Conservation (phyloP, 148 eudicot species). For the Camellia japonica region DNA sequence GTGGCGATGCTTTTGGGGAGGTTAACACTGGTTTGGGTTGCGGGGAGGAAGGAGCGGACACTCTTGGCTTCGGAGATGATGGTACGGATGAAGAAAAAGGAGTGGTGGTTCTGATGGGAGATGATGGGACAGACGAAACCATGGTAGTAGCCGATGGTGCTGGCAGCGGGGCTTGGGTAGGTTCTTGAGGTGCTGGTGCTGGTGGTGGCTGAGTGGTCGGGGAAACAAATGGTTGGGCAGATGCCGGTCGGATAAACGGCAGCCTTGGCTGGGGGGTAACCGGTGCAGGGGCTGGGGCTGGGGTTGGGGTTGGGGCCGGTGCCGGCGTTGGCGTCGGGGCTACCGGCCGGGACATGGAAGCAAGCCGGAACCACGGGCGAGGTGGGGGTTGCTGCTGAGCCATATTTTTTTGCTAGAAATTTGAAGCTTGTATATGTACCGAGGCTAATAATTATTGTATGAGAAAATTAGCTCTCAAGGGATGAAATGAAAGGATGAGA, state of each 20-base stretch:
- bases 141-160: conserved; percentile 9
- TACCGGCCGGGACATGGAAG: conserved; percentile 28
- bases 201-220: conserved; percentile 22
- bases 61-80: conserved; percentile 15
- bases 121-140: background rate
- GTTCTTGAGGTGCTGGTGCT: conserved; percentile 17
- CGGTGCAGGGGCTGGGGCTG: conserved; percentile 22
- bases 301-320: conserved; percentile 29
- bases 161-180: conserved; percentile 19
- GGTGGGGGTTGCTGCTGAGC: conserved; percentile 44
- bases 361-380: conserved; percentile 53
- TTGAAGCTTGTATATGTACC: background rate
- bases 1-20: conserved; percentile 6
- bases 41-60: conserved; percentile 9
- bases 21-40: conserved; percentile 1
- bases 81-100: background rate
- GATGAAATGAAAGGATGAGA: too few relatives aligned
- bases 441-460: too few relatives aligned
- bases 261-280: conserved; percentile 29
- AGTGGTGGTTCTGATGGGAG: background rate
- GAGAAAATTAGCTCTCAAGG: too few relatives aligned
- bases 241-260: conserved; percentile 24
- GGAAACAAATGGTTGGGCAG: conserved; percentile 20
- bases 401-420: conserved; percentile 22
- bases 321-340: conserved; percentile 25